These are phyloP conservation scores for Solanum neorickii DNA, from an alignment of 257 asterid genomes.

Conservation along the genomic window DNA sequence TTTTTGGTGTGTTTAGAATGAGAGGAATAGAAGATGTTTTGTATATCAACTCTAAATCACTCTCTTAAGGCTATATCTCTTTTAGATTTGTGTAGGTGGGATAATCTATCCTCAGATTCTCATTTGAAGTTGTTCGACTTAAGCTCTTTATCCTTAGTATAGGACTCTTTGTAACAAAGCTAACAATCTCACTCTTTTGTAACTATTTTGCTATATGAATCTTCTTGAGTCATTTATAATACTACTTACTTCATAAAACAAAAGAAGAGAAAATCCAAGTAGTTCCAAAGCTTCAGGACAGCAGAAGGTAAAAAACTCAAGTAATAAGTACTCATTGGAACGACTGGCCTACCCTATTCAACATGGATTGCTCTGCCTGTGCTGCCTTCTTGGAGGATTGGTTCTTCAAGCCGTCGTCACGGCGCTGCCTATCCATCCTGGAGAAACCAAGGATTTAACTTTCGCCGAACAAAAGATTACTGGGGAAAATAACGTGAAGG, in stretches of 20 bases:
- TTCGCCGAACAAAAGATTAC: neutral
- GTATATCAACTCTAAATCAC: neutral
- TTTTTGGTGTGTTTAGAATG: neutral
- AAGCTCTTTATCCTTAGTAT: neutral
- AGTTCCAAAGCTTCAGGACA: neutral
- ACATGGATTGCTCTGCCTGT: conserved; percentile 72
- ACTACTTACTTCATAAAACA: neutral
- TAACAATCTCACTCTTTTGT: neutral
- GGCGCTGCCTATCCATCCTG: conserved; percentile 94
- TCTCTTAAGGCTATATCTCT: neutral
- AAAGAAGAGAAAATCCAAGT: neutral
- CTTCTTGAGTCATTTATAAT: neutral
- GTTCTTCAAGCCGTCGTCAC: conserved; percentile 81
- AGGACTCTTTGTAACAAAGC: neutral
- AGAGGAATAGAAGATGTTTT: neutral
- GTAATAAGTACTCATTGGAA: neutral
- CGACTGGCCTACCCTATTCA: conserved; percentile 47
- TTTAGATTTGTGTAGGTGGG: neutral
- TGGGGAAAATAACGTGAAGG: neutral
- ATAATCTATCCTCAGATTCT: neutral
- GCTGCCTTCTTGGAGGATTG: conserved; percentile 72
- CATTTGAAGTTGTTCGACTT: neutral
- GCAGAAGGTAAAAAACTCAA: neutral
- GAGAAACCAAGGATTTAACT: neutral
- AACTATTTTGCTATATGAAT: neutral